phyloP scores from a whole-genome alignment of 306 rosid species.

The Comarum palustre region DNA sequence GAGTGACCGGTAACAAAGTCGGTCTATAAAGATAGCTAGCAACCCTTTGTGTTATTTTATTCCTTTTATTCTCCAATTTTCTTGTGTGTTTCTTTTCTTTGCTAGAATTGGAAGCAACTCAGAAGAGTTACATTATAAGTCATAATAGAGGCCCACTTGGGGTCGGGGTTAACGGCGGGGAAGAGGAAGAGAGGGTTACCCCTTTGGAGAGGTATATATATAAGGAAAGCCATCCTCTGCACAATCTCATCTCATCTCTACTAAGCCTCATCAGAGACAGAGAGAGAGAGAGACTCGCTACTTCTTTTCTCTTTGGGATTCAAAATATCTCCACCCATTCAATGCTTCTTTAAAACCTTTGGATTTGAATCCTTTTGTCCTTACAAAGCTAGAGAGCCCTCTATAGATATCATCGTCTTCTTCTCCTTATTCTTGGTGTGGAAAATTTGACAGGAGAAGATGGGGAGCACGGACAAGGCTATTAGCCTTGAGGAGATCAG shows the following conservation, averaged over 20 bases:
- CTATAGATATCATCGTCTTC: not conserved
- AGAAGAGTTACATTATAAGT: conserved; percentile 12
- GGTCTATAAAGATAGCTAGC: not conserved
- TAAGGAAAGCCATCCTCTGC: conserved; percentile 10
- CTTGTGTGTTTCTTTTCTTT: not conserved
- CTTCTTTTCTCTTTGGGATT: conserved; percentile 34
- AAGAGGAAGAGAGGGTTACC: not conserved
- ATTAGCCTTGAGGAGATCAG: conserved; percentile 70
- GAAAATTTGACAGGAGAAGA: conserved; percentile 13
- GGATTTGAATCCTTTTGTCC: not conserved
- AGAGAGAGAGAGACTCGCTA: too few relatives aligned
- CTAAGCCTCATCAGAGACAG: too few relatives aligned
- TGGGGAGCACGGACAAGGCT: conserved; percentile 39
- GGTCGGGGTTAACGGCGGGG: conserved; percentile 27
- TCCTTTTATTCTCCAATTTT: not conserved
- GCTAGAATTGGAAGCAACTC: not conserved
- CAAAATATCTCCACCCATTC: conserved; percentile 33
- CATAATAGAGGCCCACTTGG: conserved; percentile 20
- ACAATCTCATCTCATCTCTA: conserved; percentile 3
- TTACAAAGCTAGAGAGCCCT: not conserved
- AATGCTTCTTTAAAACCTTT: conserved; percentile 23
- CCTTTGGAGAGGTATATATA: conserved; percentile 24
- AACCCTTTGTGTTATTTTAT: not conserved
- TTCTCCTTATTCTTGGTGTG: not conserved
- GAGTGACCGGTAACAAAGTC: not conserved